Conservation (phyloP, 345 rosid genomes). For the Citrus reticulata region DNA sequence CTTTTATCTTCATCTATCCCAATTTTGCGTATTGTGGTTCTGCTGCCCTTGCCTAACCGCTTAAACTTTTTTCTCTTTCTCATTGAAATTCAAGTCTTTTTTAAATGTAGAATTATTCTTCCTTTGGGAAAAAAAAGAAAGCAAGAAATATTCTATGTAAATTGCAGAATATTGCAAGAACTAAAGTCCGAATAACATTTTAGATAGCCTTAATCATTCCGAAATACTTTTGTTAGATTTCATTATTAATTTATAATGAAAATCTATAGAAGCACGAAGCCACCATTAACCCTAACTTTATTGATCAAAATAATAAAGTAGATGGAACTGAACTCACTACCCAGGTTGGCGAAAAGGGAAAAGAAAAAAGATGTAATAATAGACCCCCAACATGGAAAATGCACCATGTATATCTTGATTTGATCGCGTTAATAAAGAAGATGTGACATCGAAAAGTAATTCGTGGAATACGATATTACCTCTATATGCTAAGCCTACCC, state of each 20-base stretch:
- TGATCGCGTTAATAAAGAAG: not conserved
- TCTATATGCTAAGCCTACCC: not conserved
- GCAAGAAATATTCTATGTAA: too few species aligned
- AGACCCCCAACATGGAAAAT: not conserved
- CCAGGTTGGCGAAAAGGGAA: not conserved
- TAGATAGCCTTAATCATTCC: not conserved
- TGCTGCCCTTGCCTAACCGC: not conserved
- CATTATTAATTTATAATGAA: too few species aligned
- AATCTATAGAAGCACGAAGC: not conserved
- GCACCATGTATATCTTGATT: not conserved
- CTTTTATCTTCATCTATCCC: too few species aligned
- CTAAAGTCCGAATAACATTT: too few species aligned
- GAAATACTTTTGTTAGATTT: not conserved
- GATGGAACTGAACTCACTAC: not conserved
- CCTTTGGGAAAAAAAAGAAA: too few species aligned
- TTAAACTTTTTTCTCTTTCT: too few species aligned
- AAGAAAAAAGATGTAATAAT: not conserved
- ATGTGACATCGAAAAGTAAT: not conserved
- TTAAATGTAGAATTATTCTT: not conserved
- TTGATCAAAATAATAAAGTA: not conserved
- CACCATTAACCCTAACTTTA: not conserved
- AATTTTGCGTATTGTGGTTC: not conserved
- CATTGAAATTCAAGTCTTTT: not conserved
- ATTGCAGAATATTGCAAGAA: too few species aligned
- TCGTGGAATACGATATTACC: not conserved